phyloP scores from a whole-genome alignment of 257 asterid species.

The Capsicum rhomboideum region DNA sequence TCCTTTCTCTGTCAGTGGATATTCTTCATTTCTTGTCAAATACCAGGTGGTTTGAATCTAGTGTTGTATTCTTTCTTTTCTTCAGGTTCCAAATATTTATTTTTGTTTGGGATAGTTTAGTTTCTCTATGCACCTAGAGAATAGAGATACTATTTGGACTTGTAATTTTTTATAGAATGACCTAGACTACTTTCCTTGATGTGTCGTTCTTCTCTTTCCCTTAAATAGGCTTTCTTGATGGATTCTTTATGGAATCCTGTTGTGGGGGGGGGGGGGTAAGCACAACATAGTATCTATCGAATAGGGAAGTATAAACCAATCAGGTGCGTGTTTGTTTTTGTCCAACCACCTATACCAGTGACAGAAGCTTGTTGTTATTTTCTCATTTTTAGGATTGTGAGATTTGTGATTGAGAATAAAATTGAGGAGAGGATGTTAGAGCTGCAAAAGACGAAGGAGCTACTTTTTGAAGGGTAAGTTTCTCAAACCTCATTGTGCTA shows the following conservation, averaged over 20 bases:
- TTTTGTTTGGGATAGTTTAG: background rate
- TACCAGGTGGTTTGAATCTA: too few species aligned
- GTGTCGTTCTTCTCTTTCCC: background rate
- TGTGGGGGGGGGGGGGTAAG: slow-evolving; percentile 76
- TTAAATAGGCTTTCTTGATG: slow-evolving; percentile 75
- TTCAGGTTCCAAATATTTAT: too few species aligned
- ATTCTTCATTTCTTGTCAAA: too few species aligned
- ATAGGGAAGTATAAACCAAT: slow-evolving; percentile 84
- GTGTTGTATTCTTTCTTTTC: background rate
- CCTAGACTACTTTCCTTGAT: background rate
- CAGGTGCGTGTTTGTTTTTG: slow-evolving; percentile 20
- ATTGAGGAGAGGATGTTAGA: slow-evolving; percentile 77
- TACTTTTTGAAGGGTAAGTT: slow-evolving; percentile 78
- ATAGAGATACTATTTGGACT: background rate
- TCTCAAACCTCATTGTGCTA: background rate
- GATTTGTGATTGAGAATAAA: slow-evolving; percentile 69
- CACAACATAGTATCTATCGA: slow-evolving; percentile 88
- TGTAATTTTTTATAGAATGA: background rate
- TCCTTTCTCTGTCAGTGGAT: too few species aligned
- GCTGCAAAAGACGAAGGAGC: slow-evolving; percentile 86
- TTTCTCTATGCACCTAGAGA: too few species aligned
- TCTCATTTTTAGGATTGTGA: slow-evolving; percentile 46
- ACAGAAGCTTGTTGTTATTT: background rate
- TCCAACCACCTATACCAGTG: background rate
- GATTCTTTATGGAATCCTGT: slow-evolving; percentile 99